These are phyloP conservation scores for Boletus fagicola DNA, from an alignment of 768 basidiomycete species.

Conservation along the genomic window DNA sequence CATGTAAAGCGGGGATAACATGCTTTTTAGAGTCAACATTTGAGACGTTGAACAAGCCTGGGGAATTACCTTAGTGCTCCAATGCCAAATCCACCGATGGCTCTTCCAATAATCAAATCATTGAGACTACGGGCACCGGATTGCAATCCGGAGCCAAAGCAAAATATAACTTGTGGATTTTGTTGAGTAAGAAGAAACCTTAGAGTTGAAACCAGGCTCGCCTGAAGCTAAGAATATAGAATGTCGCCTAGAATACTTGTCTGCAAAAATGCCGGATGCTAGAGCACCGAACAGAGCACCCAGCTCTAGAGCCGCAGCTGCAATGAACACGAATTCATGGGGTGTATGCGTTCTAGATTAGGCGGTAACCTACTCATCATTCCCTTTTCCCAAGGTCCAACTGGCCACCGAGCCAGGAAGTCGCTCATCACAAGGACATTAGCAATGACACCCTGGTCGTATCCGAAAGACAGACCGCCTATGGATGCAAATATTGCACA, in stretches of 20 bases:
- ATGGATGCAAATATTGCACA: constrained; percentile 76
- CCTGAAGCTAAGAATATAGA: constrained; percentile 69
- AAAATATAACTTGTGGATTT: constrained; percentile 55
- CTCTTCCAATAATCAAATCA: constrained; percentile 66
- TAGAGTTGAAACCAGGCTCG: constrained; percentile 32
- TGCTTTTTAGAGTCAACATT: constrained; percentile 41
- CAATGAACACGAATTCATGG: neutral
- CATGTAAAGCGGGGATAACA: constrained; percentile 80
- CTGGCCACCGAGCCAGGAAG: constrained; percentile 65
- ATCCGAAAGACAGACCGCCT: constrained; percentile 77
- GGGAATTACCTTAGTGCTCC: constrained; percentile 60
- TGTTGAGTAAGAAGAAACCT: neutral
- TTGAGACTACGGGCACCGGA: constrained; percentile 52
- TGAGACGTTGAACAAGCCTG: constrained; percentile 7
- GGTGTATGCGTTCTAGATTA: neutral
- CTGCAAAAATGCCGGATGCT: constrained; percentile 62
- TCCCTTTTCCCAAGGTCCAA: constrained; percentile 72
- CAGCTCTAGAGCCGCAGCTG: constrained; percentile 76
- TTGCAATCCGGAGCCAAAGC: constrained; percentile 70
- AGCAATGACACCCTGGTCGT: constrained; percentile 84
- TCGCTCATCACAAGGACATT: constrained; percentile 83
- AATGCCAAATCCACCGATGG: constrained; percentile 78
- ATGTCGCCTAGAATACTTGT: constrained; percentile 62
- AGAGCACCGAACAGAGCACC: constrained; percentile 79
- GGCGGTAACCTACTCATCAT: constrained; percentile 59